phyloP scores from a whole-genome alignment of 306 rosid genomes.

The Rosa persica region DNA sequence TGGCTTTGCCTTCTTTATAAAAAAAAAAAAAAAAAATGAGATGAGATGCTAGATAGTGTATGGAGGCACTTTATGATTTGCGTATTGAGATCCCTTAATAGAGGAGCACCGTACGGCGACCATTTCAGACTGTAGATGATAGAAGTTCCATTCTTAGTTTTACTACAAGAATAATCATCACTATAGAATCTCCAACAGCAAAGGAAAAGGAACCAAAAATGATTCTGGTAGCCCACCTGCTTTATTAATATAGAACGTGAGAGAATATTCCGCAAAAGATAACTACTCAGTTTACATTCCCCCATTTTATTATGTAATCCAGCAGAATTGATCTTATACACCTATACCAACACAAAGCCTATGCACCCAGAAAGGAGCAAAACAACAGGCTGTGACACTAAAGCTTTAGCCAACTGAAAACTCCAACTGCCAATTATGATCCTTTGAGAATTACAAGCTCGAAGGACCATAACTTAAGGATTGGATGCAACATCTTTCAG shows the following conservation, averaged over 20 bases:
- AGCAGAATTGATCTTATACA: constrained; percentile 30
- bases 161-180: neutral
- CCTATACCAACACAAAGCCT: constrained; percentile 23
- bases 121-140: neutral
- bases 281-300: constrained; percentile 37
- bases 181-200: neutral
- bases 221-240: constrained; percentile 9
- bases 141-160: neutral
- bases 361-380: constrained; percentile 23
- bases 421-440: constrained; percentile 24
- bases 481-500: constrained; percentile 33
- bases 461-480: constrained; percentile 33
- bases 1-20: too few relatives aligned
- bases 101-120: neutral
- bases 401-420: constrained; percentile 23
- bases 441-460: constrained; percentile 28
- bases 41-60: neutral
- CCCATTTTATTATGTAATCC: constrained; percentile 41
- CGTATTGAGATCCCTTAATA: neutral
- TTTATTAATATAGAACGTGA: constrained; percentile 37
- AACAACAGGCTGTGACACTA: constrained; percentile 22
- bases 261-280: constrained; percentile 34
- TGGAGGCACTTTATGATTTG: neutral
- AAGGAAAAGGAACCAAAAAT: neutral
- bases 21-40: too few relatives aligned